phyloP scores from a whole-genome alignment of 208 protist species.

The Leishmania guyanensis region DNA sequence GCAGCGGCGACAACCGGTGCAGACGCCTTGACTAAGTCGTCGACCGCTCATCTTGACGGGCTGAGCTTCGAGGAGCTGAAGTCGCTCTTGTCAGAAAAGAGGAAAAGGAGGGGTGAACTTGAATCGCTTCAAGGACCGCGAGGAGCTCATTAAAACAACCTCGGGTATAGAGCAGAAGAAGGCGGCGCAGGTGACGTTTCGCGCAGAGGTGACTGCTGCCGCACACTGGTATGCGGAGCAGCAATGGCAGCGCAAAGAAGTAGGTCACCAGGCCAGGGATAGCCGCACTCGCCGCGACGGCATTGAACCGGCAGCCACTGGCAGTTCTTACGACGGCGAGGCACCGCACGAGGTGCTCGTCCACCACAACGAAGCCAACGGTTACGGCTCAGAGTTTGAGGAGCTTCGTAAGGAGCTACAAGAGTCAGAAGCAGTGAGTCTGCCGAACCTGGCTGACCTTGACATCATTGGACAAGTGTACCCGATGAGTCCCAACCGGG shows the following conservation, averaged over 20 bases:
- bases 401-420: slow-evolving; percentile 24
- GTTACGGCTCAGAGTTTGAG: slow-evolving; percentile 15
- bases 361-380: slow-evolving; percentile 27
- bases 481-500: slow-evolving; percentile 9
- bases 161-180: slow-evolving; percentile 24
- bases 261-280: neutral
- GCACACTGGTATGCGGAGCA: slow-evolving; percentile 25
- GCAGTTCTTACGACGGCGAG: neutral
- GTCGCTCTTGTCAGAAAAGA: slow-evolving; percentile 37
- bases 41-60: slow-evolving; percentile 11
- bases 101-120: slow-evolving; percentile 33
- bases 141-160: slow-evolving; percentile 24
- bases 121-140: slow-evolving; percentile 22
- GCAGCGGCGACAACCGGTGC: neutral
- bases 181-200: slow-evolving; percentile 23
- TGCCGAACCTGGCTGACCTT: slow-evolving; percentile 26
- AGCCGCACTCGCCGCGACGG: slow-evolving; percentile 7
- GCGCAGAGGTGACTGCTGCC: slow-evolving; percentile 18
- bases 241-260: slow-evolving; percentile 8
- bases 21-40: neutral
- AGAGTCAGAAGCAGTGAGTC: slow-evolving; percentile 6
- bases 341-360: slow-evolving; percentile 26
- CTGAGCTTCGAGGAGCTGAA: slow-evolving; percentile 35
- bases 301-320: slow-evolving; percentile 2
- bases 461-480: slow-evolving; percentile 15